These are phyloP conservation scores for Leishmania mexicana DNA, from an alignment of 208 protist species.

Conservation along the genomic window DNA sequence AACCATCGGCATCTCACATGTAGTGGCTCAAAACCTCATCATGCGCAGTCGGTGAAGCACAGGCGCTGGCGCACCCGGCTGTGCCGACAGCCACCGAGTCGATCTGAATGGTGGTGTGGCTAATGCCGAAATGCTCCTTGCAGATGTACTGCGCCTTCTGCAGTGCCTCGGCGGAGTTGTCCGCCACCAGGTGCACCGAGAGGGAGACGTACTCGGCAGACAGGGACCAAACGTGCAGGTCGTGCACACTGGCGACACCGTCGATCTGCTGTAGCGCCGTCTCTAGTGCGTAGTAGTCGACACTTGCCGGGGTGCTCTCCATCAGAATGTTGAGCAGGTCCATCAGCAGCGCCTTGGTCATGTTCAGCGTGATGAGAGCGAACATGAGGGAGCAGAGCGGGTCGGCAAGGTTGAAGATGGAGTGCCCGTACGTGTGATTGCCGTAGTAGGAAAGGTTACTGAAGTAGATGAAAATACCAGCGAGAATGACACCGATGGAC, in stretches of 20 bases:
- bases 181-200: slow-evolving; percentile 80
- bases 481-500: slow-evolving; percentile 87
- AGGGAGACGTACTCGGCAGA: slow-evolving; percentile 78
- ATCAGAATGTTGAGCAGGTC: slow-evolving; percentile 89
- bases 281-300: slow-evolving; percentile 63
- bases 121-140: slow-evolving; percentile 59
- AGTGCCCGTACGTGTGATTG: slow-evolving; percentile 47
- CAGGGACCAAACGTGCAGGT: slow-evolving; percentile 92
- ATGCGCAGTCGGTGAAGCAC: slow-evolving; percentile 12
- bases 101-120: slow-evolving; percentile 92
- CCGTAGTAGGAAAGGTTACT: slow-evolving; percentile 54
- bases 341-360: slow-evolving; percentile 67
- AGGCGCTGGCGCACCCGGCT: slow-evolving; percentile 31
- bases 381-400: slow-evolving; percentile 89
- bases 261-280: slow-evolving; percentile 54
- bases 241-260: slow-evolving; percentile 81
- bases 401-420: slow-evolving; percentile 87
- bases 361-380: slow-evolving; percentile 87
- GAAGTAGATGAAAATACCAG: slow-evolving; percentile 81
- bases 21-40: neutral
- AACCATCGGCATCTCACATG: neutral
- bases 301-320: slow-evolving; percentile 79
- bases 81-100: slow-evolving; percentile 54
- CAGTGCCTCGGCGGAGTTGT: slow-evolving; percentile 46
- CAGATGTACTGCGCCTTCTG: slow-evolving; percentile 67